phyloP scores from a whole-genome alignment of 192 early-diverging fungal species.

The Coemansia sp. region DNA sequence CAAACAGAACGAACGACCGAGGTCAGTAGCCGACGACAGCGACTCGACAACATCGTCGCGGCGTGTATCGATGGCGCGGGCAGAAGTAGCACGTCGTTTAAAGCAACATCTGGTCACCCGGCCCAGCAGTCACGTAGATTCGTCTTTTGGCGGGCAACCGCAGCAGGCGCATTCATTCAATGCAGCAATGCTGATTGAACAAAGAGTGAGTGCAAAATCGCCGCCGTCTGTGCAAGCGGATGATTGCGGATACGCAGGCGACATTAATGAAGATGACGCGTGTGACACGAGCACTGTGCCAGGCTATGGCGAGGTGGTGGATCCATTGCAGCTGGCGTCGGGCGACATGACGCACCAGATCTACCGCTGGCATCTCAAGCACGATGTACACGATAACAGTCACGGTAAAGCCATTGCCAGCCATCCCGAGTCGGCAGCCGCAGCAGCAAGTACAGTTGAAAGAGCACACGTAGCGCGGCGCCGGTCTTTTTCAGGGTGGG shows the following conservation, averaged over 20 bases:
- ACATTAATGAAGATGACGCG: constrained; percentile 44
- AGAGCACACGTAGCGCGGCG: constrained; percentile 39
- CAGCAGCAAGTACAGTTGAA: constrained; percentile 49
- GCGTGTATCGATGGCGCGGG: constrained; percentile 23
- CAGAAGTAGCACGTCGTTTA: constrained; percentile 64
- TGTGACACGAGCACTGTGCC: constrained; percentile 10
- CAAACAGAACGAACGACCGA: not conserved
- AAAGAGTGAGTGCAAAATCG: not conserved
- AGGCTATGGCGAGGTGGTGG: constrained; percentile 24
- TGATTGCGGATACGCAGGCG: constrained; percentile 45
- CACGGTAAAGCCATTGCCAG: constrained; percentile 3
- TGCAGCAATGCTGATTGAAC: not conserved
- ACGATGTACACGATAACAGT: constrained; percentile 34
- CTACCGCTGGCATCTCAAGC: constrained; percentile 83
- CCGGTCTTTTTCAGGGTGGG: constrained; percentile 49
- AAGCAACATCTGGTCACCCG: constrained; percentile 71
- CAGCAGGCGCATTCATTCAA: constrained; percentile 1
- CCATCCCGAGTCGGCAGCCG: constrained; percentile 14
- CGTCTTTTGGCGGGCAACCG: not conserved
- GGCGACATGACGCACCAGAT: constrained; percentile 85
- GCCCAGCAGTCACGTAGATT: constrained; percentile 22
- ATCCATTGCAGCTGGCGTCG: constrained; percentile 61
- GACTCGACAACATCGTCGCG: constrained; percentile 15
- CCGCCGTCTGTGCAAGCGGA: constrained; percentile 8
- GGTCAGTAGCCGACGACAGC: constrained; percentile 12